phyloP scores from a whole-genome alignment of 225 moss, liverwort and hornwort genomes.

The Antitrichia curtipendula region DNA sequence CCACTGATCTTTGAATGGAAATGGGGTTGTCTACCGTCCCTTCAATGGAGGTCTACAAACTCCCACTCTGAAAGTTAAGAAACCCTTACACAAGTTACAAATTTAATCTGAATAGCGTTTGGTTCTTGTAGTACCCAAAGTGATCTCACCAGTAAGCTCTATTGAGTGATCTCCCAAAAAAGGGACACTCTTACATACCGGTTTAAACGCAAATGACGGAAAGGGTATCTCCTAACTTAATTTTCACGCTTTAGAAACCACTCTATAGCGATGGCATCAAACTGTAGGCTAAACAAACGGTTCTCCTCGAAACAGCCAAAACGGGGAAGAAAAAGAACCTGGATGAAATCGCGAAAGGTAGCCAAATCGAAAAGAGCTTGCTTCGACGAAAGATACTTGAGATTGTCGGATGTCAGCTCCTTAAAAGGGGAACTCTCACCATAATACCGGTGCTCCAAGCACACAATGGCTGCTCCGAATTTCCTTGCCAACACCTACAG shows the following conservation, averaged over 20 bases:
- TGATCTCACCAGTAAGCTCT: not conserved
- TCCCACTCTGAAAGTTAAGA: not conserved
- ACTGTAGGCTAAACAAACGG: not conserved
- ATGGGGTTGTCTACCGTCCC: not conserved
- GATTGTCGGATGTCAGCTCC: slow-evolving; percentile 60
- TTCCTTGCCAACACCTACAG: slow-evolving; percentile 69
- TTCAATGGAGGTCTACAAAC: not conserved
- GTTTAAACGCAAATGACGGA: not conserved
- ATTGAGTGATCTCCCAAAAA: not conserved
- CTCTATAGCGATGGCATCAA: not conserved
- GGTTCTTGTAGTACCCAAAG: not conserved
- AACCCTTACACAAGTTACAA: not conserved
- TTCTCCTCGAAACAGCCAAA: not conserved
- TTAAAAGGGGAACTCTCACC: slow-evolving; percentile 75
- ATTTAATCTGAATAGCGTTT: not conserved
- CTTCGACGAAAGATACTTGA: slow-evolving; percentile 76
- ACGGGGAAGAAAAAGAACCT: slow-evolving; percentile 9
- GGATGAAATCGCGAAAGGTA: slow-evolving; percentile 63
- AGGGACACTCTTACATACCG: not conserved
- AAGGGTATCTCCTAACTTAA: not conserved
- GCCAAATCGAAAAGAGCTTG: slow-evolving; percentile 95
- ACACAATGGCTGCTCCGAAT: slow-evolving; percentile 79
- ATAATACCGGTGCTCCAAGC: slow-evolving; percentile 91
- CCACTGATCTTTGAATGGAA: not conserved
- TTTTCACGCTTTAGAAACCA: not conserved